Base-by-base conservation (phyloP, 345 rosid species). In the Zanthoxylum bungeanum region DNA sequence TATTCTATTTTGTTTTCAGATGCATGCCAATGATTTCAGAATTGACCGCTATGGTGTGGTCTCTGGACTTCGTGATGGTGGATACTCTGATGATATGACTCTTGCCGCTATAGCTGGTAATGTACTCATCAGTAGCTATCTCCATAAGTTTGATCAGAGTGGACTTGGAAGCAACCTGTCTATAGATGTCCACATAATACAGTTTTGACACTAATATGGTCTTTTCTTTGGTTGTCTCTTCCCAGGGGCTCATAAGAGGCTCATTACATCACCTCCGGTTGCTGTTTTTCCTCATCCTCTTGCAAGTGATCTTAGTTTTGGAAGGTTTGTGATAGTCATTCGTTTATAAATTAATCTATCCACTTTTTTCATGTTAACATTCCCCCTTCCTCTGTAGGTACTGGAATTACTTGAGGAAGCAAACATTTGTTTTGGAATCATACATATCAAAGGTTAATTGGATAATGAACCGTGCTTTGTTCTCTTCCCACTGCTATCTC, bases 11-110 rank as follows among this genome's bases (percentile, higher is more conserved):
- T 74, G 68, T 70, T 73, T 86, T 71, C 86, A 95, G 99, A 95
- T 95, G 99, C 99, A 92, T 82, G 99, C 99, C 28, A 93, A 95
- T 87, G 98, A 95, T 88, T 95, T 95, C 80, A 92, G 99, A 84
- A 75, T 76, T 75, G 97, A 95, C 78, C 88, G 86, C 44, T 85
- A 73, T 72, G 98, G 99, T 56, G 97, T 95, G 76, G 94, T 85
- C 73, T 89, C 99, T 21, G 96, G 91, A 73, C 94, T 95, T 78
- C 87, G 81, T 63, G 97, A 92, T 86, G 99, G 99, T 79, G 99
- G 99, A 83, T 95, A 95, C 77, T 95, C 98, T 16, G 99, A 95
- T 83, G 99, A 95, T 81, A 95, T 95, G 99, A 95, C 99, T 60
- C 98, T 95, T 76, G 99, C 98, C 30, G 89, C 99, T 72, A 73